phyloP scores from a whole-genome alignment of 2,329 filamentous ascomycete genomes.

The Stemphylium vesicarium region DNA sequence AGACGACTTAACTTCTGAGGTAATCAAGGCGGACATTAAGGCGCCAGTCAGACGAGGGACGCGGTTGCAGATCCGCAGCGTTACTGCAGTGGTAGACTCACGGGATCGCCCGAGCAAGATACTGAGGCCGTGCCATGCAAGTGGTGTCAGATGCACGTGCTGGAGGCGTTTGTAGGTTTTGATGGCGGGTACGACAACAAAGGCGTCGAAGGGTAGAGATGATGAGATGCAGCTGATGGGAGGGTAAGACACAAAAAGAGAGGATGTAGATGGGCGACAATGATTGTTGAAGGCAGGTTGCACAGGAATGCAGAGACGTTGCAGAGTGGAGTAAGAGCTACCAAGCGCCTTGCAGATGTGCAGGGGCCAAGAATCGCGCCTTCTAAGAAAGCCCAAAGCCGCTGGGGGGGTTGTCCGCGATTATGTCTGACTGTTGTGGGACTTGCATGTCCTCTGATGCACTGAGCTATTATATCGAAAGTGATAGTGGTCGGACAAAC shows the following conservation, averaged over 20 bases:
- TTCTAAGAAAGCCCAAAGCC: background rate
- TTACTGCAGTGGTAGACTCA: constrained; percentile 25
- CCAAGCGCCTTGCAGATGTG: constrained; percentile 19
- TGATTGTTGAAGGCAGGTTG: background rate
- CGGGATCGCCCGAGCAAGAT: constrained; percentile 28
- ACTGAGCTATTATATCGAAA: too few species aligned
- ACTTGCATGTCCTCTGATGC: too few species aligned
- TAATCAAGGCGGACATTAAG: constrained; percentile 29
- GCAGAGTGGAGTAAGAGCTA: constrained; percentile 11
- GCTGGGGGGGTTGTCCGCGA: background rate
- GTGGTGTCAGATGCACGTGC: background rate
- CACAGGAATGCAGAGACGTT: constrained; percentile 13
- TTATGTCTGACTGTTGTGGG: too few species aligned
- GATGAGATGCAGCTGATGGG: background rate
- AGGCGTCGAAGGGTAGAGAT: background rate
- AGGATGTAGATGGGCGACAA: background rate
- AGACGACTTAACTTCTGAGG: constrained; percentile 34
- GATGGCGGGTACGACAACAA: background rate
- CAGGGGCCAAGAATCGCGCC: constrained; percentile 14
- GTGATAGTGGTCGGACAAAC: too few species aligned
- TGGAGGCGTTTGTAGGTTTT: background rate
- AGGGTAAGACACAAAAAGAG: too few species aligned
- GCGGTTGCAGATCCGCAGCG: constrained; percentile 26
- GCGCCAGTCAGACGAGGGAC: constrained; percentile 17
- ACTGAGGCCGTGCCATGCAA: constrained; percentile 15